Conservation (phyloP, 129 eudicot genomes). For the Erigeron canadensis region DNA sequence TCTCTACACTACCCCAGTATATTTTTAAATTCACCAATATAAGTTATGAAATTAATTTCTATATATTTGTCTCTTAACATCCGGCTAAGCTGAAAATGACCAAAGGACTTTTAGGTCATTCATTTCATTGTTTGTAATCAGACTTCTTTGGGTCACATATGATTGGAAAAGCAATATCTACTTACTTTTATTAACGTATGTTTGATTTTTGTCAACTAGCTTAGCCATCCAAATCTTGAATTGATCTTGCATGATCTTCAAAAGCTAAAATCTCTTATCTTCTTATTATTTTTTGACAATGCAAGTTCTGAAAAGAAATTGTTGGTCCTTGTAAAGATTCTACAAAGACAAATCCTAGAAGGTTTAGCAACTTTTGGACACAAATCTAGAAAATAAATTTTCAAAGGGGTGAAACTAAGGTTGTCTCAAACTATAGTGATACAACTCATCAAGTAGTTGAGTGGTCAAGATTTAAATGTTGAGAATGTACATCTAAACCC, state of each 20-base stretch:
- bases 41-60: too few relatives aligned
- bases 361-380: neutral
- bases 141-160: neutral
- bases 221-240: conserved; percentile 3
- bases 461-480: conserved; percentile 27
- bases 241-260: neutral
- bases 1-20: too few relatives aligned
- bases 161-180: too few relatives aligned
- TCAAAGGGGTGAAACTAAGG: neutral
- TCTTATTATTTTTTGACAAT: neutral
- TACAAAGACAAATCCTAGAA: neutral
- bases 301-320: neutral
- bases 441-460: conserved; percentile 31
- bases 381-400: neutral
- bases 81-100: too few relatives aligned
- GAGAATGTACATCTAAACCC: conserved; percentile 27
- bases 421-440: conserved; percentile 14
- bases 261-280: neutral
- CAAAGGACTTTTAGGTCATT: neutral
- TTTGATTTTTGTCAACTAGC: neutral
- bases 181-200: too few relatives aligned
- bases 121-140: neutral
- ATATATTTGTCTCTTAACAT: too few relatives aligned
- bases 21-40: too few relatives aligned
- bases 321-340: neutral